Evolutionary conservation across 139 green algal species (phyloP), one percentile per base, ranked within the genome.

Genomic region (Chlamydomonas applanata): DNA sequence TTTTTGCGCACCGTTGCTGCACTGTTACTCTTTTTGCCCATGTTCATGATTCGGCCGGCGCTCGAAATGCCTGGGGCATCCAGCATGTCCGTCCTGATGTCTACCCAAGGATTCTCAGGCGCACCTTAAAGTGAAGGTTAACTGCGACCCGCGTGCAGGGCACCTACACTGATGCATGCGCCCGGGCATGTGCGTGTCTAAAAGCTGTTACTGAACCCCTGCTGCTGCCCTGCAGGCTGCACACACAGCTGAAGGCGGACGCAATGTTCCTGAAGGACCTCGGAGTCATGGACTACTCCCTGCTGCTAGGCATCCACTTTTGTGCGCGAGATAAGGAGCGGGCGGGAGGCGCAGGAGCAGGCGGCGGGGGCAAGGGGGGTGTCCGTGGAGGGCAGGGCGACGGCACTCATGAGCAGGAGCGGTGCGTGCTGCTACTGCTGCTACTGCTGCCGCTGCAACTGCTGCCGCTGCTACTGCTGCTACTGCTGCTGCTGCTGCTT

Each of bases 211-310:
- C 40, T 49, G n/a, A 63, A 35, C 11, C 4, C 59, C 59, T 44
- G 25, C n/a, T 63, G 19, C 7, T 63, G 19, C 27, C 4, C 29
- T 45, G 67, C 67, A 73, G 67, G 67, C 25, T 73, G 67, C n/a
- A 36, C 16, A 19, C 19, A 25, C 67, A 73, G 45, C 44, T 73
- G 7, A 27, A 4, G 1, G 32, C 30, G 1, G 70, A 78, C 52
- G 45, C 35, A 7, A 59, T 46, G 3, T 86, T 77, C 63, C 74
- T 96, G 66, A 74, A 89, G 66, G 22, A 74, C 22, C 77, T 86
- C 69, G 85, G 85, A 25, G 91, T 98, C 49, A 98, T 98, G 94
- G 94, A 98, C 80, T 98, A 98, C 85, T 89, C 70, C n/a, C 82
- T 98, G 77, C 90, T 98, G 73, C 79, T 98, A 59, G 93, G 94